Evolutionary conservation across 2,329 filamentous ascomycete species (phyloP).

Genomic region (Fusarium anguioides): DNA sequence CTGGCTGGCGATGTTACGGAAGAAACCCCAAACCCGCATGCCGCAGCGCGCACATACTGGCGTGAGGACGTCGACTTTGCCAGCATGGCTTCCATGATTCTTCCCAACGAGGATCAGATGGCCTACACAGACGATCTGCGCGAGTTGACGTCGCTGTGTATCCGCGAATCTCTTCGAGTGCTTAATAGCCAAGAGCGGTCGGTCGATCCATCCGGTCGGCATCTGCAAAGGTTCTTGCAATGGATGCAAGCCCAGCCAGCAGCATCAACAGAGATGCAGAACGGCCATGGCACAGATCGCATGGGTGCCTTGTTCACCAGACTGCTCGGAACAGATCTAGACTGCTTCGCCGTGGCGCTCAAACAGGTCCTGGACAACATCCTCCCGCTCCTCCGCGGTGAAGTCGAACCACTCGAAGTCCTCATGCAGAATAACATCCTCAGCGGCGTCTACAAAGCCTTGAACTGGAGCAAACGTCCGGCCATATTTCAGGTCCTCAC

Average conservation of each 20-base stretch:
- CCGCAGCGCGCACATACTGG: constrained; percentile 14
- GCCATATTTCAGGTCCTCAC: constrained; percentile 6
- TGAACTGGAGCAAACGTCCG: constrained; percentile 1
- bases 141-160: constrained; percentile 9
- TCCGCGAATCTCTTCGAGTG: constrained; percentile 2
- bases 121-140: not conserved
- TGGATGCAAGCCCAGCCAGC: constrained; percentile 21
- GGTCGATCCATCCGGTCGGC: not conserved
- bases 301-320: constrained; percentile 2
- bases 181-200: constrained; percentile 1
- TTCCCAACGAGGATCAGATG: constrained; percentile 3
- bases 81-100: constrained; percentile 2
- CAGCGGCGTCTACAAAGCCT: constrained; percentile 1
- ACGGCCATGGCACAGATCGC: constrained; percentile 1
- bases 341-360: constrained; percentile 9
- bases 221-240: constrained; percentile 6
- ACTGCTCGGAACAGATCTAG: constrained; percentile 2
- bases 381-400: constrained; percentile 7
- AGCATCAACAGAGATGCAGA: constrained; percentile 3
- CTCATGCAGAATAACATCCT: constrained; percentile 14
- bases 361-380: constrained; percentile 11
- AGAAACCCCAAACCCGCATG: constrained; percentile 7
- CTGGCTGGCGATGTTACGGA: not conserved
- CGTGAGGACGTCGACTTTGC: constrained; percentile 13
- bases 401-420: constrained; percentile 14